Evolutionary conservation across 495 filamentous ascomycete species (phyloP).

Genomic region (Tuber melanosporum): DNA sequence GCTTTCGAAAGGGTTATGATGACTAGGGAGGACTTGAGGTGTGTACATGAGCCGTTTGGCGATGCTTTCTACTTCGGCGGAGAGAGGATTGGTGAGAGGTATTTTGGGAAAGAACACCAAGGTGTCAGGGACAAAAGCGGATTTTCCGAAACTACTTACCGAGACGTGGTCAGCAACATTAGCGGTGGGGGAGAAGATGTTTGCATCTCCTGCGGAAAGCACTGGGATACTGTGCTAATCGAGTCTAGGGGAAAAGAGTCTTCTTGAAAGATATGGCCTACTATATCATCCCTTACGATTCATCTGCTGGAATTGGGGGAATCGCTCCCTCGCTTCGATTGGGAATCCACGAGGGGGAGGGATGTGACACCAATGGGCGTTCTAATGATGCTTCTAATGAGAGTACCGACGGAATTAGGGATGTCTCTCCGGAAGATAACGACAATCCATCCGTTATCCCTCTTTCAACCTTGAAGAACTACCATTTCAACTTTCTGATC

Average conservation of each 20-base stretch:
- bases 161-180: constrained; percentile 65
- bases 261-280: constrained; percentile 98
- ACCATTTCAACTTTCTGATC: constrained; percentile 97
- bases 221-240: constrained; percentile 33
- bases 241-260: constrained; percentile 57
- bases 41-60: constrained; percentile 91
- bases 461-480: constrained; percentile 56
- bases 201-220: constrained; percentile 41
- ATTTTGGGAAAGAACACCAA: constrained; percentile 57
- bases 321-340: constrained; percentile 67
- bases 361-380: constrained; percentile 30
- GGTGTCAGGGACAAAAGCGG: constrained; percentile 62
- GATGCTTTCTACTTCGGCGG: constrained; percentile 95
- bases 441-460: constrained; percentile 83
- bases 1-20: constrained; percentile 98
- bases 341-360: constrained; percentile 40
- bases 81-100: constrained; percentile 72
- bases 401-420: constrained; percentile 15
- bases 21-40: constrained; percentile 75
- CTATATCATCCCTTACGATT: constrained; percentile 71
- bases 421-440: constrained; percentile 45
- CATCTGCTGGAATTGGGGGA: constrained; percentile 47
- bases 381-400: constrained; percentile 11
- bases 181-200: constrained; percentile 61
- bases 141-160: constrained; percentile 68